phyloP scores from a whole-genome alignment of 306 rosid species.

The Vigna radiata region DNA sequence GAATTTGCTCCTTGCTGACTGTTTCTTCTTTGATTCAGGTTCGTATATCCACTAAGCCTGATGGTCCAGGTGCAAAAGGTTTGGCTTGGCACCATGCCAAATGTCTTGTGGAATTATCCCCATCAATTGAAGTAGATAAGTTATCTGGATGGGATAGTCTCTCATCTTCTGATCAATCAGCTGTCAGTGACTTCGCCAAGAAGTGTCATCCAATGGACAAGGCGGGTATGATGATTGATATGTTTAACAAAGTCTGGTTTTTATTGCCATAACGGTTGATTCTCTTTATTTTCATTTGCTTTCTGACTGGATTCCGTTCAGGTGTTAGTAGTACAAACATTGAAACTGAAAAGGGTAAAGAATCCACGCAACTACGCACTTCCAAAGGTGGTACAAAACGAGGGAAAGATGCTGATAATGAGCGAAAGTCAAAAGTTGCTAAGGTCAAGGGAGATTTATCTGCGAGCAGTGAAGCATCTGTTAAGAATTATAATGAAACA shows the following conservation, averaged over 20 bases:
- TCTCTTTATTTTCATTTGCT: conserved; percentile 19
- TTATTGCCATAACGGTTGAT: conserved; percentile 16
- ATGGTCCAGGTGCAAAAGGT: conserved; percentile 80
- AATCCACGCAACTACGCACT: conserved; percentile 45
- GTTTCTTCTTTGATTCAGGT: conserved; percentile 54
- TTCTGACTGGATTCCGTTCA: conserved; percentile 48
- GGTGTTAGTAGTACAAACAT: conserved; percentile 50
- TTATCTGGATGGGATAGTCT: conserved; percentile 84
- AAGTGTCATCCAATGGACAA: conserved; percentile 51
- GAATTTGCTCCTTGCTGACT: conserved; percentile 44
- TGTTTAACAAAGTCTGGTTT: conserved; percentile 41
- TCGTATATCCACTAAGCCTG: conserved; percentile 82
- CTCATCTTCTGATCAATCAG: conserved; percentile 78
- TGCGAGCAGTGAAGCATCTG: conserved; percentile 51
- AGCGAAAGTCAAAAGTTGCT: conserved; percentile 68
- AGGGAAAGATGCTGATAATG: conserved; percentile 54
- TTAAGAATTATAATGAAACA: conserved; percentile 42
- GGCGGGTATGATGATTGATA: conserved; percentile 56
- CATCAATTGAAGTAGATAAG: conserved; percentile 72
- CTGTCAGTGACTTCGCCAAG: conserved; percentile 58
- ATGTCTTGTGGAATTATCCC: conserved; percentile 75
- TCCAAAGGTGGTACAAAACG: conserved; percentile 76
- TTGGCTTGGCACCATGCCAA: conserved; percentile 94
- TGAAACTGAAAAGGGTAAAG: conserved; percentile 56
- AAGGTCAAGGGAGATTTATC: conserved; percentile 70